phyloP scores from a whole-genome alignment of 371 early-diverging fungal genomes.

The Mortierella sp. region DNA sequence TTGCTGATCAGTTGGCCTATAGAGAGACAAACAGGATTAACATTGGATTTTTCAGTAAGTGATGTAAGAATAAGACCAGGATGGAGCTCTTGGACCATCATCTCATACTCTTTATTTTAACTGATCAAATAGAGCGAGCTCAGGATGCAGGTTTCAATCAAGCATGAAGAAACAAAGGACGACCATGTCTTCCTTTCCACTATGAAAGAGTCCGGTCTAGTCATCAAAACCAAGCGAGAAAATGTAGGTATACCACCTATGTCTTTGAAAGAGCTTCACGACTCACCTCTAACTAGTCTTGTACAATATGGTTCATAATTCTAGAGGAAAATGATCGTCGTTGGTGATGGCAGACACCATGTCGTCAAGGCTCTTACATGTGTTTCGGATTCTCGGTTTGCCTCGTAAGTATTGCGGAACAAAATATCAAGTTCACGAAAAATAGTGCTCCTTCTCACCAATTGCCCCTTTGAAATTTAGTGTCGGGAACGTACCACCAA shows the following conservation, averaged over 20 bases:
- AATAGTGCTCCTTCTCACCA: background rate
- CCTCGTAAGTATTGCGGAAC: slow-evolving; percentile 54
- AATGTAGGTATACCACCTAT: slow-evolving; percentile 55
- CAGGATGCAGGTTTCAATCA: slow-evolving; percentile 68
- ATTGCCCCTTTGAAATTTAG: slow-evolving; percentile 10
- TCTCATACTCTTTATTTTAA: background rate
- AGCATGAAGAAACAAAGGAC: slow-evolving; percentile 67
- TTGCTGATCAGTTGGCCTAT: slow-evolving; percentile 58
- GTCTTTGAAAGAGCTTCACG: background rate
- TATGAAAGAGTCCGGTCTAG: slow-evolving; percentile 69
- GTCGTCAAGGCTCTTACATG: slow-evolving; percentile 67
- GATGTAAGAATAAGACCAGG: background rate
- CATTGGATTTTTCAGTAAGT: slow-evolving; percentile 44
- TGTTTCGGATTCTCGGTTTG: slow-evolving; percentile 65
- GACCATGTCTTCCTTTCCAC: slow-evolving; percentile 77
- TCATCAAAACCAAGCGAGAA: slow-evolving; percentile 66
- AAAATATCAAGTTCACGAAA: background rate
- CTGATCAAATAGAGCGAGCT: slow-evolving; percentile 61
- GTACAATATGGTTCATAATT: background rate
- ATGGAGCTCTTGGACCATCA: background rate
- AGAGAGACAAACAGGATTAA: slow-evolving; percentile 43
- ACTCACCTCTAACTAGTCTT: background rate
- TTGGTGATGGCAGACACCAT: slow-evolving; percentile 70
- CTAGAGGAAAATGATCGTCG: slow-evolving; percentile 59
- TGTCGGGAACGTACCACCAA: slow-evolving; percentile 65